Base-by-base conservation (phyloP, 192 early-diverging fungal species). In the Coemansia erecta region DNA sequence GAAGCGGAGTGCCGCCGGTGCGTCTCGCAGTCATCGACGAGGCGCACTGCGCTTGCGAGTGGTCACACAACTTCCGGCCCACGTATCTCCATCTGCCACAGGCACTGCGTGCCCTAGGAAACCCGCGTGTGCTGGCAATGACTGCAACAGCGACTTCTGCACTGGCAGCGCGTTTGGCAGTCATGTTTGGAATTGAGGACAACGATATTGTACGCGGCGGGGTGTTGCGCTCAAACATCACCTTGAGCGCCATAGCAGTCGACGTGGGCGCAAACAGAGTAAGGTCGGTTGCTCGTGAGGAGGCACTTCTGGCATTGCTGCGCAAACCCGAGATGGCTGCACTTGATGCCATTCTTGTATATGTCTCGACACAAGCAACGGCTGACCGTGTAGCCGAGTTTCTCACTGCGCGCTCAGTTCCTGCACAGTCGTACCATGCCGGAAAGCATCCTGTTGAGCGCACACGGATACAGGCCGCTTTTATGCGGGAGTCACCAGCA, bases 11-110 rank as follows among this genome's bases (percentile, higher is more conserved):
- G 46, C 85, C 86, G 17, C 71, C 53, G 0, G 82, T 92, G 41
- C 56, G 63, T 0, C 70, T 92, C 40, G 82, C 80, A 1, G 90
- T 89, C 21, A 78, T 94, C 22, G 92, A 94, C 64, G 92, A 94
- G 60, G 89, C 83, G 0, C 92, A 94, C 60, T 94, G 92, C 56
- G 70, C 90, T 21, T 86, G 86, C 44, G 90, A 92, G 70, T 94
- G 92, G 92, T 89, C 87, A 0, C 90, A 92, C 58, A 92, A 89
- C 49, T 94, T 94, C 58, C 72, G 90, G 47, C 90, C 82, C 0
- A 84, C 79, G 1, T 91, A 91, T 49, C 53, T 91, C 40, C 83
- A 84, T 41, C 61, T 92, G 33, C 70, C 80, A 21, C 63, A 72
- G 22, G 69, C 79, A 3, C 61, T 91, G 42, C 58, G 72, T 0